Conservation (phyloP, 139 green algal species). For the Picochlorum sp. region DNA sequence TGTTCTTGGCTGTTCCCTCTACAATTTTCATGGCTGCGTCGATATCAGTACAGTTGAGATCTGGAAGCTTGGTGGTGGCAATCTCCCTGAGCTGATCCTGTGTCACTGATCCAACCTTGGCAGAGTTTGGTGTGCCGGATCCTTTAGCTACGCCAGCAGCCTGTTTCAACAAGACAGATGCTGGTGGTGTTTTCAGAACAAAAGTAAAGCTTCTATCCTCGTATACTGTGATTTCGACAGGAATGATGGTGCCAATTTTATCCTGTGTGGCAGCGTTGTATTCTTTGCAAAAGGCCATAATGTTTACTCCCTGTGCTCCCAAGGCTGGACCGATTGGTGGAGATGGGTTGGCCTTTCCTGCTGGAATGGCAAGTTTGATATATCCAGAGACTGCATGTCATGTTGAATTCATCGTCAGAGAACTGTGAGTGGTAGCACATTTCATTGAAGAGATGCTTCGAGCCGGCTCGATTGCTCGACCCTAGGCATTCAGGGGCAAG, state of each 20-base stretch:
- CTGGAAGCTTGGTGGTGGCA: constrained; percentile 92
- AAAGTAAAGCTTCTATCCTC: constrained; percentile 98
- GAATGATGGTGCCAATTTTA: constrained; percentile 92
- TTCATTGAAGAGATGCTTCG: background rate
- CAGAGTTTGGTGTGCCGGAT: constrained; percentile 66
- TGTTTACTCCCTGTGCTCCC: constrained; percentile 98
- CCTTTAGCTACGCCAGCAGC: constrained; percentile 77
- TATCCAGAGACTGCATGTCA: constrained; percentile 67
- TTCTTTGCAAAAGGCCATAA: constrained; percentile 99
- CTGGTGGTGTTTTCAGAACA: constrained; percentile 95
- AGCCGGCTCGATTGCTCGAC: background rate
- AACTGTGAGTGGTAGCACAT: background rate
- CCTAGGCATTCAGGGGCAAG: background rate
- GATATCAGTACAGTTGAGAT: constrained; percentile 88
- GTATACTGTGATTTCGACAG: constrained; percentile 98
- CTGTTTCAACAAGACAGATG: constrained; percentile 90
- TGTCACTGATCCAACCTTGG: constrained; percentile 84
- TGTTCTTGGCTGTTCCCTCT: constrained; percentile 91
- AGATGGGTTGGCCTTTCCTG: constrained; percentile 97
- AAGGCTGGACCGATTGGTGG: constrained; percentile 95
- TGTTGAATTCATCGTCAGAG: background rate
- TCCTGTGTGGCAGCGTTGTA: constrained; percentile 97
- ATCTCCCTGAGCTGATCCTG: constrained; percentile 87
- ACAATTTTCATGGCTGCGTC: constrained; percentile 86
- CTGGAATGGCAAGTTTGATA: constrained; percentile 95